phyloP scores from a whole-genome alignment of 176 grass and related monocot species.

The Triticum turgidum region DNA sequence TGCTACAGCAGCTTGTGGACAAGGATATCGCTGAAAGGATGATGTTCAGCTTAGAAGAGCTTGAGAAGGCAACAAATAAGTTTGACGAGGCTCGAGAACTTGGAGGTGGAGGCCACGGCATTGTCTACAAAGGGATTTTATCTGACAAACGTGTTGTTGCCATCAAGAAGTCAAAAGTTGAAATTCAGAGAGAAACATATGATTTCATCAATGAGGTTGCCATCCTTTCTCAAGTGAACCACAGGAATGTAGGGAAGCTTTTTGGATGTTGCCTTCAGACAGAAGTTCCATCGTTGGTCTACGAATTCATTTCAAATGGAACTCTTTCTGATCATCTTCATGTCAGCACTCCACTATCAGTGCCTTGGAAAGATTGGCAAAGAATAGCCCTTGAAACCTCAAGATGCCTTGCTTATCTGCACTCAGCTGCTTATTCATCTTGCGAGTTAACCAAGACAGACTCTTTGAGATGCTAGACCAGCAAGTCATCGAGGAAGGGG shows the following conservation, averaged over 20 bases:
- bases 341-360: not conserved
- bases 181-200: slow-evolving; percentile 40
- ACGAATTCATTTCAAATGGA: slow-evolving; percentile 55
- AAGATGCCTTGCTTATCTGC: slow-evolving; percentile 46
- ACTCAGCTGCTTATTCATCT: slow-evolving; percentile 38
- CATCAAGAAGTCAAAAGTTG: slow-evolving; percentile 53
- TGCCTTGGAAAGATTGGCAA: slow-evolving; percentile 36
- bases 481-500: slow-evolving; percentile 12
- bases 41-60: slow-evolving; percentile 43
- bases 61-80: slow-evolving; percentile 50
- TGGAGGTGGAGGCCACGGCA: slow-evolving; percentile 43
- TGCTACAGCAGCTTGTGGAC: slow-evolving; percentile 36
- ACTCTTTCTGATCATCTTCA: slow-evolving; percentile 46
- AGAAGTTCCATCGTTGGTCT: slow-evolving; percentile 44
- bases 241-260: slow-evolving; percentile 55
- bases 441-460: slow-evolving; percentile 5
- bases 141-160: slow-evolving; percentile 39
- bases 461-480: slow-evolving; percentile 20
- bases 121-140: slow-evolving; percentile 55
- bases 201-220: slow-evolving; percentile 48
- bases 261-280: slow-evolving; percentile 55
- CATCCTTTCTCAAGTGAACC: slow-evolving; percentile 51
- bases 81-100: slow-evolving; percentile 37
- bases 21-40: slow-evolving; percentile 43
- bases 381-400: slow-evolving; percentile 46